A percentile compares a stretch with the other conserved stretches of the same genome.
phyloP scores from a whole-genome alignment of 257 asterid genomes.

The Przewalskia tangutica region DNA sequence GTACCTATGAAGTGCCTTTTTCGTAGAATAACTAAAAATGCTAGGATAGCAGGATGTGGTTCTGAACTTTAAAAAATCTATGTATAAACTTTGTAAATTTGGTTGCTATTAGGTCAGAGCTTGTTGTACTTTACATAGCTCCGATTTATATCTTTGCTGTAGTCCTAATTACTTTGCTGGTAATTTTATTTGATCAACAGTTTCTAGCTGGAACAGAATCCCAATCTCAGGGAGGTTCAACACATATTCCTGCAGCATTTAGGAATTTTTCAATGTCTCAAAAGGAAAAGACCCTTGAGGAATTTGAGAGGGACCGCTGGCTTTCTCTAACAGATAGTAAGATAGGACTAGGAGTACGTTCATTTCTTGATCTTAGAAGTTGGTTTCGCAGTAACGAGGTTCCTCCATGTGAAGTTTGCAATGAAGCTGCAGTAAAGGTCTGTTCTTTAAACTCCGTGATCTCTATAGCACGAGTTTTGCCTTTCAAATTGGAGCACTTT shows the following conservation, averaged over 20 bases:
- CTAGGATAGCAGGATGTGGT: neutral
- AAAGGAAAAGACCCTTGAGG: constrained; percentile 75
- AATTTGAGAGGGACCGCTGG: constrained; percentile 67
- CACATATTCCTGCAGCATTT: constrained; percentile 62
- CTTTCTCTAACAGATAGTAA: constrained; percentile 53
- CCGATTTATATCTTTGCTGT: neutral
- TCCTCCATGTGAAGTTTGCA: constrained; percentile 82
- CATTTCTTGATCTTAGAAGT: constrained; percentile 87
- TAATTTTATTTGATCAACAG: constrained; percentile 21
- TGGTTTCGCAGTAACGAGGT: constrained; percentile 78
- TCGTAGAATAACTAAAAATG: neutral
- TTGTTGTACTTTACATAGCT: neutral
- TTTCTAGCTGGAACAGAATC: constrained; percentile 33
- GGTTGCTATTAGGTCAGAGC: neutral
- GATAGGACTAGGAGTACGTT: constrained; percentile 77
- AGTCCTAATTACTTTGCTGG: neutral
- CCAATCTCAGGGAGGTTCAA: constrained; percentile 40
- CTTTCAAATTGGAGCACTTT: neutral
- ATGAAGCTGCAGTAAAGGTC: constrained; percentile 94
- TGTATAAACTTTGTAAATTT: neutral
- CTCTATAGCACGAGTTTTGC: neutral
- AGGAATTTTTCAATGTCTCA: constrained; percentile 66
- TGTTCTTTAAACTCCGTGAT: neutral
- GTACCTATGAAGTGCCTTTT: neutral
- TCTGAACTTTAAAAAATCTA: neutral